Conservation (phyloP, 805 yeast species). For the Lipomyces orientalis region DNA sequence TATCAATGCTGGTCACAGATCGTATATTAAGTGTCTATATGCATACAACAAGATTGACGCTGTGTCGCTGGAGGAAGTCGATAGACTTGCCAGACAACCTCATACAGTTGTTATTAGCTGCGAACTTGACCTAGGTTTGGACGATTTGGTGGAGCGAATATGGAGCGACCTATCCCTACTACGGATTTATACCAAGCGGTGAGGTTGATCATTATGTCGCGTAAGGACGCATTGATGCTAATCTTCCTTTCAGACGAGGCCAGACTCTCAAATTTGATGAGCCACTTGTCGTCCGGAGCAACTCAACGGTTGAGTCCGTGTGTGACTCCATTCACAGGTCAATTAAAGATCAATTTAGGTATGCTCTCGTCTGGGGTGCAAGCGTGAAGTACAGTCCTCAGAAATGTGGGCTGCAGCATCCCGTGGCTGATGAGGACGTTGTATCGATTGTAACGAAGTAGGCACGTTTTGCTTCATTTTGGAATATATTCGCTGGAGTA, state of each 20-base stretch:
- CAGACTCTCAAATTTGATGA: constrained; percentile 78
- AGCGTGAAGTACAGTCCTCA: constrained; percentile 96
- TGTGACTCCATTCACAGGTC: constrained; percentile 94
- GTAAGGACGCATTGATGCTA: not conserved
- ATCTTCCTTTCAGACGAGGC: constrained; percentile 61
- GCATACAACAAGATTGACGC: constrained; percentile 96
- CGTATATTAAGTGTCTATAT: constrained; percentile 88
- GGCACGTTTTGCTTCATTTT: not conserved
- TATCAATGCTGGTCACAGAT: constrained; percentile 83
- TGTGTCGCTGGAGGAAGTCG: constrained; percentile 92
- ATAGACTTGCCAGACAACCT: constrained; percentile 88
- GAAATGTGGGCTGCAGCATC: constrained; percentile 87
- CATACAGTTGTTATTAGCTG: constrained; percentile 94
- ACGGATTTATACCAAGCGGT: constrained; percentile 79
- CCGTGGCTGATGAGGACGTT: constrained; percentile 90
- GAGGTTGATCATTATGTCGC: not conserved
- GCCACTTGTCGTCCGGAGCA: constrained; percentile 86
- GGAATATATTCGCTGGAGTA: not conserved
- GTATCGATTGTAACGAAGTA: constrained; percentile 86
- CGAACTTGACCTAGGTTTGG: constrained; percentile 82
- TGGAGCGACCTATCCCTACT: constrained; percentile 86
- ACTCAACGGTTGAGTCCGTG: constrained; percentile 80
- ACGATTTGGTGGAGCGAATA: constrained; percentile 87
- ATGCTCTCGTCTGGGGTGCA: constrained; percentile 96
- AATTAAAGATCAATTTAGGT: constrained; percentile 87